phyloP scores from a whole-genome alignment of 164 flowering plant species.

The Malania oleifera region DNA sequence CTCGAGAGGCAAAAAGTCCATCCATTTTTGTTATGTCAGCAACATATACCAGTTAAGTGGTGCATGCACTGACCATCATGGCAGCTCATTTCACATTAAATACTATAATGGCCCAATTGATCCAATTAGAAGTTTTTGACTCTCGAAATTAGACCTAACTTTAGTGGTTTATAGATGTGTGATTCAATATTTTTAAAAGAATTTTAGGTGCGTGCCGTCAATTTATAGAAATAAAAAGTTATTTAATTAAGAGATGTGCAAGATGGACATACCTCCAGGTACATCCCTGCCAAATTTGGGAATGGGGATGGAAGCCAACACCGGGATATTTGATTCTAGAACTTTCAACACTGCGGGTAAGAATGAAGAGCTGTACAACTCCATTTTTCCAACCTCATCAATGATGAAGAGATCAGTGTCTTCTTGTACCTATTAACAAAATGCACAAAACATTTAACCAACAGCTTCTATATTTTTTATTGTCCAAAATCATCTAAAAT shows the following conservation, averaged over 20 bases:
- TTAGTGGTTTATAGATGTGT: too few relatives aligned
- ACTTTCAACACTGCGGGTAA: slow-evolving; percentile 74
- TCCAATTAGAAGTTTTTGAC: too few relatives aligned
- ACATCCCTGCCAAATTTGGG: slow-evolving; percentile 71
- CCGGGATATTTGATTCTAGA: slow-evolving; percentile 63
- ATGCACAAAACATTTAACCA: not conserved
- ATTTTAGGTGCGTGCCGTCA: not conserved
- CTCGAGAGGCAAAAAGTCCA: too few relatives aligned
- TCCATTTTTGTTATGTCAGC: too few relatives aligned
- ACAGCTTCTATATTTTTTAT: not conserved
- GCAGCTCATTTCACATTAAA: too few relatives aligned
- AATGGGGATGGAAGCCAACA: slow-evolving; percentile 74
- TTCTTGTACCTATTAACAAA: slow-evolving; percentile 49
- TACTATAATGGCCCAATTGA: too few relatives aligned
- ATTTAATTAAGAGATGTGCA: not conserved
- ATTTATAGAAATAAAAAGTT: not conserved
- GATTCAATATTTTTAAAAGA: too few relatives aligned
- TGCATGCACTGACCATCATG: too few relatives aligned
- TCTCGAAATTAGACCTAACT: too few relatives aligned
- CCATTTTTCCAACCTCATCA: slow-evolving; percentile 97
- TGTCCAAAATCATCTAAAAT: too few relatives aligned
- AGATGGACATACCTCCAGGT: slow-evolving; percentile 62
- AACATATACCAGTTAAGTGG: too few relatives aligned
- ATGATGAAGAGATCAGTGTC: slow-evolving; percentile 78
- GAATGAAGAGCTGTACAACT: slow-evolving; percentile 73